Conservation (phyloP, 176 grass and related monocot species). For the Alloteropsis semialata region DNA sequence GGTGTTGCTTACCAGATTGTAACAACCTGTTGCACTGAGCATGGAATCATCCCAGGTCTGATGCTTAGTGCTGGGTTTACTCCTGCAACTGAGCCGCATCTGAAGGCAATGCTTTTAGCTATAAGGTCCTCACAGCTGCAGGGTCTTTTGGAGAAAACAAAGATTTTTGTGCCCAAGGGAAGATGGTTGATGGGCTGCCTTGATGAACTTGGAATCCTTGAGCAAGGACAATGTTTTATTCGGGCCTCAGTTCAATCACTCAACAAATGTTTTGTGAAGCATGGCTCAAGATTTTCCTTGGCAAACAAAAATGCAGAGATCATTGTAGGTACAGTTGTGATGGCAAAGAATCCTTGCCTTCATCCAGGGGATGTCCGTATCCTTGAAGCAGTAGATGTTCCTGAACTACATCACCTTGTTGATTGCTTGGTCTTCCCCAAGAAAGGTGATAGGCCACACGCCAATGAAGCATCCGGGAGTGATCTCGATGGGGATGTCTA, state of each 20-base stretch:
- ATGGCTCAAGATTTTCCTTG: conserved; percentile 49
- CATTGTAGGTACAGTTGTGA: conserved; percentile 70
- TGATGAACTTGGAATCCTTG: conserved; percentile 72
- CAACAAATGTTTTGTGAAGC: conserved; percentile 57
- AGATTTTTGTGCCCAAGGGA: conserved; percentile 83
- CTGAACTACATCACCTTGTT: conserved; percentile 64
- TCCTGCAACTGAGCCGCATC: conserved; percentile 70
- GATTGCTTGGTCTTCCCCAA: conserved; percentile 86
- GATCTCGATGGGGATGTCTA: conserved; percentile 93
- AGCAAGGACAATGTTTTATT: conserved; percentile 87
- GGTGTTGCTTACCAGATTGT: conserved; percentile 65
- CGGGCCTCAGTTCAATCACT: conserved; percentile 50
- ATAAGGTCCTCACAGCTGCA: conserved; percentile 65
- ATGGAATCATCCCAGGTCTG: conserved; percentile 55
- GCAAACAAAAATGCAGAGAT: conserved; percentile 40
- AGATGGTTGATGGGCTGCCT: conserved; percentile 95
- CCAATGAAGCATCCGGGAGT: conserved; percentile 82
- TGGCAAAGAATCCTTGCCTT: conserved; percentile 92
- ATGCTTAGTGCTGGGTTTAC: conserved; percentile 79
- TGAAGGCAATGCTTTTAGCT: conserved; percentile 70
- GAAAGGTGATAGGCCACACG: conserved; percentile 79
- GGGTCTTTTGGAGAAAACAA: conserved; percentile 67
- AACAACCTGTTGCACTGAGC: conserved; percentile 60
- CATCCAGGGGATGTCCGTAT: conserved; percentile 87
- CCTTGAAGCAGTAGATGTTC: conserved; percentile 78